Evolutionary conservation across 257 asterid species (phyloP).

Genomic region (Linaria vulgaris): DNA sequence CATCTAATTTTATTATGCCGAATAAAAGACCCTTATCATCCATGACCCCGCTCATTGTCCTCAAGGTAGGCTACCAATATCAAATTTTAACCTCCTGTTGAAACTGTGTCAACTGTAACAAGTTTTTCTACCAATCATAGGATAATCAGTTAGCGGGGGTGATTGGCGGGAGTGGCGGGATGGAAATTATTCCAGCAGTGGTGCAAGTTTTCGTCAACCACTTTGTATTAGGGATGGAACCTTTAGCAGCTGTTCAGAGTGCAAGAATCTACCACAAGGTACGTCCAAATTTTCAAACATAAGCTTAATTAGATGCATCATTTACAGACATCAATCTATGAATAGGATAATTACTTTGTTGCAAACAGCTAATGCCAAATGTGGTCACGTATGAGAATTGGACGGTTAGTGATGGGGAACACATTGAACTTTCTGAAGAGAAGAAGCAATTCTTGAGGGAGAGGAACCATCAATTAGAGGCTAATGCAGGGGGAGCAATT

Average conservation of each 20-base stretch:
- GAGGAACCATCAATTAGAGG: slow-evolving; percentile 66
- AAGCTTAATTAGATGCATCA: background rate
- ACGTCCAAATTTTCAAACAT: background rate
- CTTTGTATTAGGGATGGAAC: slow-evolving; percentile 75
- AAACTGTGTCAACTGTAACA: background rate
- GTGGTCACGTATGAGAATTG: slow-evolving; percentile 75
- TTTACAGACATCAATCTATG: background rate
- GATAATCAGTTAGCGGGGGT: slow-evolving; percentile 80
- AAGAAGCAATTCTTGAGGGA: slow-evolving; percentile 55
- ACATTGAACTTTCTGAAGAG: slow-evolving; percentile 59
- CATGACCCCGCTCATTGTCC: slow-evolving; percentile 83
- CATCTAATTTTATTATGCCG: slow-evolving; percentile 75
- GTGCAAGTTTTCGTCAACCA: slow-evolving; percentile 83
- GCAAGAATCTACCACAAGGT: slow-evolving; percentile 90
- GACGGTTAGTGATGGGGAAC: slow-evolving; percentile 80
- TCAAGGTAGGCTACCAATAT: slow-evolving; percentile 67
- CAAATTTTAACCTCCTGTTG: background rate
- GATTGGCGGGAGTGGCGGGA: slow-evolving; percentile 89
- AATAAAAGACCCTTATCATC: slow-evolving; percentile 89
- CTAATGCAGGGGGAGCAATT: slow-evolving; percentile 65
- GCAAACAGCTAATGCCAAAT: slow-evolving; percentile 66
- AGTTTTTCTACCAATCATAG: slow-evolving; percentile 30
- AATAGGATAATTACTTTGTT: background rate
- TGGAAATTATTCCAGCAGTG: slow-evolving; percentile 76
- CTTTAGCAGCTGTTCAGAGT: slow-evolving; percentile 65